phyloP scores from a whole-genome alignment of 257 asterid genomes.

The Solanum rostratum region DNA sequence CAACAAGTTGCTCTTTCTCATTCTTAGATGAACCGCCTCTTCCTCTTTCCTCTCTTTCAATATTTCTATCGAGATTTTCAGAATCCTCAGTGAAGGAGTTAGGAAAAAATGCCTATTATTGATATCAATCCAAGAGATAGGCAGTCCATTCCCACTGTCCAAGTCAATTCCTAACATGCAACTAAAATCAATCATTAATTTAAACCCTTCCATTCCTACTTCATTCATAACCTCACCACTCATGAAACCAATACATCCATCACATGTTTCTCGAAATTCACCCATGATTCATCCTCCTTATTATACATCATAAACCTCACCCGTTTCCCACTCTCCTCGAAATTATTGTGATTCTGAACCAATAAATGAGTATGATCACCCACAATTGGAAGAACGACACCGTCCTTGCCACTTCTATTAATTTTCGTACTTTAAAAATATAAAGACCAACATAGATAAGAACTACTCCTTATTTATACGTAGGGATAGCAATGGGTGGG shows the following conservation, averaged over 20 bases:
- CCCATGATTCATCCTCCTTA: constrained; percentile 56
- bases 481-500: too few relatives aligned
- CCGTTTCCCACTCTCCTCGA: constrained; percentile 44
- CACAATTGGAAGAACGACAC: too few relatives aligned
- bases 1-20: background rate
- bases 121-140: constrained; percentile 70
- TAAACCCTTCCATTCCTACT: constrained; percentile 16
- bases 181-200: constrained; percentile 40
- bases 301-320: constrained; percentile 41
- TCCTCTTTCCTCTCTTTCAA: background rate
- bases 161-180: constrained; percentile 57
- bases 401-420: too few relatives aligned
- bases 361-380: constrained; percentile 13
- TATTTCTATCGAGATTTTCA: too few relatives aligned
- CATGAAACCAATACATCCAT: too few relatives aligned
- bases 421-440: too few relatives aligned
- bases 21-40: background rate
- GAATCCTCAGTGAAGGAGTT: constrained; percentile 35
- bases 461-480: too few relatives aligned
- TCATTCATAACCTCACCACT: too few relatives aligned
- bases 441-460: too few relatives aligned
- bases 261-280: constrained; percentile 33
- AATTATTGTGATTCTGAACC: constrained; percentile 45
- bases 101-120: constrained; percentile 55
- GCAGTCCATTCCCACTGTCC: constrained; percentile 28